phyloP scores from a whole-genome alignment of 2,329 filamentous ascomycete species.

The Grosmannia penicillata region DNA sequence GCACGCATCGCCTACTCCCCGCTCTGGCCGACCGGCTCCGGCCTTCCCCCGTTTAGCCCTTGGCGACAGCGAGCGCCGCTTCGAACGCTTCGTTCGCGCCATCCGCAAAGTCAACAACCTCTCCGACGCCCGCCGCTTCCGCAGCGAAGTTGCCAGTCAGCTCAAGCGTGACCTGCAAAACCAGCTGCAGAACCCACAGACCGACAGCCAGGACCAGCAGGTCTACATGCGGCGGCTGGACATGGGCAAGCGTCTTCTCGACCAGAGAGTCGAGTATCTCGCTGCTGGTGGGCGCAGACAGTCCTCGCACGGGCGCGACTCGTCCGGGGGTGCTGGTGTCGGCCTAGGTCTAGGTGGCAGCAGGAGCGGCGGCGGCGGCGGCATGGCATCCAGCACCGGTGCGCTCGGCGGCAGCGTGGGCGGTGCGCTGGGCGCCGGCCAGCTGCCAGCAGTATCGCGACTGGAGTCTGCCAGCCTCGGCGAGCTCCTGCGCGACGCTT shows the following conservation, averaged over 20 bases:
- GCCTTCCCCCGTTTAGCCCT: conserved; percentile 66
- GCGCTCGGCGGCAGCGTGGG: neutral
- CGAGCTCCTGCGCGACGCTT: conserved; percentile 78
- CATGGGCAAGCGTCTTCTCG: conserved; percentile 77
- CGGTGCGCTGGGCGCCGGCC: neutral
- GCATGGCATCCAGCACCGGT: neutral
- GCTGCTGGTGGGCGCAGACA: conserved; percentile 50
- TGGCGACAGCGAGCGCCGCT: conserved; percentile 77
- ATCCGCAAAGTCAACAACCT: conserved; percentile 82
- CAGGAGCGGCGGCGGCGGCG: neutral
- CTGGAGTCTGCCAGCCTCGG: conserved; percentile 63
- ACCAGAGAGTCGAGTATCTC: conserved; percentile 75
- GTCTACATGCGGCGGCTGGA: conserved; percentile 81
- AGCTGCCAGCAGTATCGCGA: conserved; percentile 33
- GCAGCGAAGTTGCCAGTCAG: conserved; percentile 85
- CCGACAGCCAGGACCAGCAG: conserved; percentile 44
- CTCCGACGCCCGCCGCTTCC: conserved; percentile 81
- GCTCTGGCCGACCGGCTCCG: conserved; percentile 12
- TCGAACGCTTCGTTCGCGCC: conserved; percentile 83
- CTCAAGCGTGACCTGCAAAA: conserved; percentile 69
- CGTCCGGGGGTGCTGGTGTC: neutral
- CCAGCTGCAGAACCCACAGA: conserved; percentile 23
- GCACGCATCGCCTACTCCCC: conserved; percentile 72
- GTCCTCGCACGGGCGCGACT: conserved; percentile 14
- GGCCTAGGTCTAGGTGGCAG: neutral